Base-by-base conservation (phyloP, 2,329 filamentous ascomycete genomes). In the Botrytis fabae region DNA sequence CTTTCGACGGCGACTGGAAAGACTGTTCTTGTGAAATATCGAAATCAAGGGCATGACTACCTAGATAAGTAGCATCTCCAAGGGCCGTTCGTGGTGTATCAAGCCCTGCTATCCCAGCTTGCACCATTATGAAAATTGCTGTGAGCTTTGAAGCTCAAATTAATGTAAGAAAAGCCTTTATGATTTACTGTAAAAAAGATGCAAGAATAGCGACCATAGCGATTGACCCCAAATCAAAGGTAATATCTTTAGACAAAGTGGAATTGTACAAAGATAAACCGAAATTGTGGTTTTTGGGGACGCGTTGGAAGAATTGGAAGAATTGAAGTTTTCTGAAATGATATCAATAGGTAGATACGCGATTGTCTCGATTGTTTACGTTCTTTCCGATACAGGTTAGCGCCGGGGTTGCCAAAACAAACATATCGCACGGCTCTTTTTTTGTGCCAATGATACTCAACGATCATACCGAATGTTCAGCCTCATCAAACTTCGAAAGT, bases 21-120 rank as follows among this genome's bases (percentile, higher is more conserved):
- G 95, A 96, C 73, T 93, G 90, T 81, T 97, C 94, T 79, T 94
- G 91, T 70, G 94, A 97, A 77, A 95, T 90, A 78, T 97, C 94
- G 80, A 97, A 90, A 80, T 94, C 91, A 78, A 90, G 85, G 84
- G 83, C 88, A 69, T 75, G 83, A 83, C 90, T 85, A 82, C 84
- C 89, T 75, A 97, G 86, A 82, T 91, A 95, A 77, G 94, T 97
- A 83, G 90, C 90, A 87, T 98, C 94, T 80, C 92, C 94, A 77
- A 91, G 83, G 80, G 94, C 92, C 75, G 94, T 97, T 81, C 92
- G 91, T 79, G 95, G 95, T 78, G 95, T 97, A 83, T 96, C 92
- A 83, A 97, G 88, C 80, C 86, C 87, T 81, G 83, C 86, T 78
- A 86, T 87, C 80, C 90, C 91, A 59, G 88, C 87, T 76, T 88